A percentile compares a stretch with the other conserved stretches of the same genome.
These are phyloP conservation scores for Thalassiosira mediterranea DNA, from an alignment of 352 stramenopile species.

Conservation along the genomic window DNA sequence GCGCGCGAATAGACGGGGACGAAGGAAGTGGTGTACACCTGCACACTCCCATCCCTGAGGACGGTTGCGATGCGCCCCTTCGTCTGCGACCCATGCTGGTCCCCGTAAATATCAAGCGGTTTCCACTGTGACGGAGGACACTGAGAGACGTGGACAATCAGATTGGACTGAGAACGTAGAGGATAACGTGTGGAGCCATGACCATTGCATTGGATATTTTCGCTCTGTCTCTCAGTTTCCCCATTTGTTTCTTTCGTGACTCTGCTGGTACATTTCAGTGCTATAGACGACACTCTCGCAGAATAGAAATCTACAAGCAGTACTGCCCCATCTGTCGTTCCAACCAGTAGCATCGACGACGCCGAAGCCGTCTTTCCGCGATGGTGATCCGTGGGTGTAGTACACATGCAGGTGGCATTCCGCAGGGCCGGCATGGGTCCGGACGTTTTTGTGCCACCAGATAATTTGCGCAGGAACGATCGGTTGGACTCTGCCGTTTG, in stretches of 20 bases:
- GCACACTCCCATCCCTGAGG: conserved; percentile 38
- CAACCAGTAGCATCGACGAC: conserved; percentile 37
- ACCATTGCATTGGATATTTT: no score
- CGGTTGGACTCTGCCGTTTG: no score
- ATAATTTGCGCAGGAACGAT: no score
- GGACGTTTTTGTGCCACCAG: no score
- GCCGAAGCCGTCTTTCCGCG: conserved; percentile 26
- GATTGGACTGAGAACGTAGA: no score
- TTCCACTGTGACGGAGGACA: conserved; percentile 43
- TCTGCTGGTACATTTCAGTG: conserved; percentile 5
- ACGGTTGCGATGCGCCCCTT: conserved; percentile 39
- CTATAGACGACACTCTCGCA: conserved; percentile 28
- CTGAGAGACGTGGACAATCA: conserved; percentile 46
- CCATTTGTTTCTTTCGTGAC: no score
- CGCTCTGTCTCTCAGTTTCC: background rate
- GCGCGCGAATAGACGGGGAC: background rate
- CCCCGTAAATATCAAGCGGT: conserved; percentile 51
- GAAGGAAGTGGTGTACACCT: conserved; percentile 43
- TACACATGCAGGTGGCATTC: conserved; percentile 45
- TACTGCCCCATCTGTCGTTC: conserved; percentile 36
- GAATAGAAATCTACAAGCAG: conserved; percentile 40
- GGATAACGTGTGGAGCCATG: no score
- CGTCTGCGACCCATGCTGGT: conserved; percentile 43
- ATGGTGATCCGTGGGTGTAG: conserved; percentile 27
- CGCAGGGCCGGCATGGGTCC: conserved; percentile 21